A percentile compares a stretch with the other conserved stretches of the same genome.
Evolutionary conservation across 345 rosid species (phyloP).

Genomic region (Durio zibethinus): DNA sequence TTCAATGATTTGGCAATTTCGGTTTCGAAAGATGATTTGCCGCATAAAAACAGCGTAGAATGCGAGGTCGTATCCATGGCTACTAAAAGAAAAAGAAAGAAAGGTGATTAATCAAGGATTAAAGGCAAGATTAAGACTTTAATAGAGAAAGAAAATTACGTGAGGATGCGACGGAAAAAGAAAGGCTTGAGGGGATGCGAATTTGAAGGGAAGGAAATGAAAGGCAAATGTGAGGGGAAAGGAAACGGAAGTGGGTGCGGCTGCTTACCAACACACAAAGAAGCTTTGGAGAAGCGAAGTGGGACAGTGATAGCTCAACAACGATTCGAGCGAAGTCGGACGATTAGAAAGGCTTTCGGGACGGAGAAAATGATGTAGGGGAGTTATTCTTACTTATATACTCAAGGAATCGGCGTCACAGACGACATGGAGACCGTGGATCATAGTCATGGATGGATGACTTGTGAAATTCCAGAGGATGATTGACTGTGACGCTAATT

Average conservation of each 20-base stretch:
- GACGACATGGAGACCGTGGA: neutral
- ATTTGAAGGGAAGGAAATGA: slow-evolving; percentile 10
- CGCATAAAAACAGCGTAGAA: slow-evolving; percentile 49
- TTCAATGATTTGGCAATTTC: slow-evolving; percentile 51
- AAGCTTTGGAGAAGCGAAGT: neutral
- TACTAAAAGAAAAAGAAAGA: slow-evolving; percentile 3
- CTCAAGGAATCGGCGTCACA: neutral
- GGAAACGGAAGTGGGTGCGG: slow-evolving; percentile 10
- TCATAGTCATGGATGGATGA: neutral
- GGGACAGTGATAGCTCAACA: neutral
- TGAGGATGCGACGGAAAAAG: slow-evolving; percentile 6
- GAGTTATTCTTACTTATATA: neutral
- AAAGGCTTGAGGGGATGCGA: neutral
- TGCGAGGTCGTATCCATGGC: slow-evolving; percentile 57
- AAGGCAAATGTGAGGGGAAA: slow-evolving; percentile 3
- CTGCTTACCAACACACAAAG: slow-evolving; percentile 8
- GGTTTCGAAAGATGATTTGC: slow-evolving; percentile 55
- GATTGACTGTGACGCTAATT: neutral
- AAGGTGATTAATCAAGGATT: neutral
- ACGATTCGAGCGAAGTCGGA: neutral
- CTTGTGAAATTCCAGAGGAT: neutral
- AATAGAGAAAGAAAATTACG: neutral
- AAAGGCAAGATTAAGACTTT: neutral
- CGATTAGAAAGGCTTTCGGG: neutral
- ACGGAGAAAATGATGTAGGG: slow-evolving; percentile 7